These are phyloP conservation scores for Phytophthora citricola DNA, from an alignment of 352 stramenopile species.

Conservation along the genomic window DNA sequence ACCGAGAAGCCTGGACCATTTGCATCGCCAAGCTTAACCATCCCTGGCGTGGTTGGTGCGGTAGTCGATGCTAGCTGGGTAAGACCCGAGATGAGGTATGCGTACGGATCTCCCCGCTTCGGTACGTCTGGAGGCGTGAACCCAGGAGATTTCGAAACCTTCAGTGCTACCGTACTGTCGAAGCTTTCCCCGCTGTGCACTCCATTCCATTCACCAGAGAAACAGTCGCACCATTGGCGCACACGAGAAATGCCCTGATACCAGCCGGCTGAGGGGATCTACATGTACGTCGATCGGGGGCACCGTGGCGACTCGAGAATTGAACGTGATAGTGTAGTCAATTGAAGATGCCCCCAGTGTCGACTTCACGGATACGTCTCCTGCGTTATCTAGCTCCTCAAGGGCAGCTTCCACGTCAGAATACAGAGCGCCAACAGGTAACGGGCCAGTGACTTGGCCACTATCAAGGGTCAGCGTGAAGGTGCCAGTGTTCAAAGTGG, in stretches of 20 bases:
- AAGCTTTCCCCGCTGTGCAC: conserved; percentile 58
- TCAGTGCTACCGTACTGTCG: conserved; percentile 42
- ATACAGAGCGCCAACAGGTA: conserved; percentile 61
- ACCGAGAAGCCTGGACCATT: conserved; percentile 64
- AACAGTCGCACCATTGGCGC: conserved; percentile 42
- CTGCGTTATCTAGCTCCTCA: conserved; percentile 75
- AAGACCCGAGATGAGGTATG: conserved; percentile 59
- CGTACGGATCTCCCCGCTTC: conserved; percentile 52
- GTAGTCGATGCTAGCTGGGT: conserved; percentile 42
- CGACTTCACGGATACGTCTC: conserved; percentile 81
- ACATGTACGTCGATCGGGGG: conserved; percentile 37
- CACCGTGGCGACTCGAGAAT: conserved; percentile 46
- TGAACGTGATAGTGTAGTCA: conserved; percentile 70
- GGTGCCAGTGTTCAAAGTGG: conserved; percentile 68
- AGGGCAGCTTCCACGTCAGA: conserved; percentile 83
- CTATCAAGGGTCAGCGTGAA: conserved; percentile 81
- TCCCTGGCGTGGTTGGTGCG: conserved; percentile 36
- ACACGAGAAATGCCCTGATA: conserved; percentile 54
- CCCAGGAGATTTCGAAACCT: conserved; percentile 21
- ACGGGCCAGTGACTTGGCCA: conserved; percentile 54
- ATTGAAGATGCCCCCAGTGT: conserved; percentile 26
- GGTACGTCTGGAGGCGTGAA: conserved; percentile 60
- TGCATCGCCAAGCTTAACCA: conserved; percentile 30
- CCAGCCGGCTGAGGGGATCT: conserved; percentile 44
- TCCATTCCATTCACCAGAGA: conserved; percentile 42